Evolutionary conservation across 331 rosid genomes (phyloP).

Genomic region (Pyrus hybrid): DNA sequence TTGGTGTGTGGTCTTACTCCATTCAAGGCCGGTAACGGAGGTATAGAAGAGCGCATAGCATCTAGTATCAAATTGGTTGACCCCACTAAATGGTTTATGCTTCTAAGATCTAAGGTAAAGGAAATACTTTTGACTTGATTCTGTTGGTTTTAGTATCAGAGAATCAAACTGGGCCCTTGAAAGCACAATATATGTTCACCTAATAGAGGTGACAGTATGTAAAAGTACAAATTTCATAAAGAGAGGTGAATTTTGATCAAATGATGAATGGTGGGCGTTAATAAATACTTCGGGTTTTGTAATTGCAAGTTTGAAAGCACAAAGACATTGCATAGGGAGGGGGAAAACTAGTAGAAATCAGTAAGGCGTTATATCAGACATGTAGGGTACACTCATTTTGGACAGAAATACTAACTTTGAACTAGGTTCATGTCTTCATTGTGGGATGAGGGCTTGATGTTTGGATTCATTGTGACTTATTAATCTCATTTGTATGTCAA

Average conservation of each 20-base stretch:
- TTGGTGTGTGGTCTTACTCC: background rate
- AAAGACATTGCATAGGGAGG: background rate
- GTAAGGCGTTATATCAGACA: background rate
- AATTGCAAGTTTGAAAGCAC: background rate
- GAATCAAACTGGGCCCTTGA: background rate
- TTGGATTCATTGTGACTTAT: background rate
- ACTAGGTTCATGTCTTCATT: background rate
- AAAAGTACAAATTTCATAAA: conserved; percentile 10
- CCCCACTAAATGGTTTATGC: conserved; percentile 4
- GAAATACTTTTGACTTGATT: background rate
- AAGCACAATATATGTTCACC: conserved; percentile 3
- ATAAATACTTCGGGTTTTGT: background rate
- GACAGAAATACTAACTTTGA: background rate
- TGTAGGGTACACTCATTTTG: background rate
- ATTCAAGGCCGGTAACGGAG: background rate
- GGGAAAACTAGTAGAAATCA: background rate
- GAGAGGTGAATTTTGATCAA: conserved; percentile 5
- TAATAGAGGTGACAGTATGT: conserved; percentile 5
- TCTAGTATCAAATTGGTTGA: background rate
- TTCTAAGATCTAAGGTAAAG: background rate
- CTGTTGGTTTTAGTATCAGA: background rate
- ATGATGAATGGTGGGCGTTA: background rate
- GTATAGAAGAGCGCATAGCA: background rate
- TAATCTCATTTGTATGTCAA: background rate
- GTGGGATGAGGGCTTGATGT: background rate